A percentile compares a stretch with the other conserved stretches of the same genome.
phyloP scores from a whole-genome alignment of 768 basidiomycete species.

The Mycena belliarum region DNA sequence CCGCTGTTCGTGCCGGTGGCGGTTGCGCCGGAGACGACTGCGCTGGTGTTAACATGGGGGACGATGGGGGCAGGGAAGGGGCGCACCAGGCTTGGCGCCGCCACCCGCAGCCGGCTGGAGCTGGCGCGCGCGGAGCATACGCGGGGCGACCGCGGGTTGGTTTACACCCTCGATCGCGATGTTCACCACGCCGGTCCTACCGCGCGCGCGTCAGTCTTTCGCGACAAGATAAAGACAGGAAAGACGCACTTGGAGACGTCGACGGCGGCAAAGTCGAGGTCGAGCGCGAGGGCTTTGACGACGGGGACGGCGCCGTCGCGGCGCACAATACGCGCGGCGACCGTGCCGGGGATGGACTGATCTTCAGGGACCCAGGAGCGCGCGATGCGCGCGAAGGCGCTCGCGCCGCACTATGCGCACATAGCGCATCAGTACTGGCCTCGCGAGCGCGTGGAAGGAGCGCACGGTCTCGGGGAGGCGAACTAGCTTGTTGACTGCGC shows the following conservation, averaged over 20 bases:
- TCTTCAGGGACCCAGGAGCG: conserved; percentile 26
- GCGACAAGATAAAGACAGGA: background rate
- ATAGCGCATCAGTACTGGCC: background rate
- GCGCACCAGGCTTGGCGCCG: no score
- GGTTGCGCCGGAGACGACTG: no score
- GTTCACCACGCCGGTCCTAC: conserved; percentile 11
- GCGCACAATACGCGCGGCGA: conserved; percentile 13
- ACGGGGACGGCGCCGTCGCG: conserved; percentile 6
- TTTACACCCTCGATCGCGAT: conserved; percentile 12
- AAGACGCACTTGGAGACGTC: conserved; percentile 14
- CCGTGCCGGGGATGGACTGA: conserved; percentile 12
- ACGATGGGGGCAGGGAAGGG: no score
- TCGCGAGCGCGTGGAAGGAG: background rate
- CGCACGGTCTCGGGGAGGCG: conserved; percentile 36
- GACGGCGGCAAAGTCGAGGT: conserved; percentile 16
- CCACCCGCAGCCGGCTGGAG: no score
- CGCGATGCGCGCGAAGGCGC: conserved; percentile 32
- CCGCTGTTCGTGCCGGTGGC: no score
- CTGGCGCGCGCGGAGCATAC: no score
- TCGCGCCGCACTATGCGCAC: conserved; percentile 7
- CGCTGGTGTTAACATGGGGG: no score
- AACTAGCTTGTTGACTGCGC: conserved; percentile 38
- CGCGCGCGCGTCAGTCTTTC: background rate
- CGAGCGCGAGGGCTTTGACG: conserved; percentile 16
- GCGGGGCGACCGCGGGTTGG: no score